Conservation (phyloP, 139 green algal species). For the Closterium sp. region DNA sequence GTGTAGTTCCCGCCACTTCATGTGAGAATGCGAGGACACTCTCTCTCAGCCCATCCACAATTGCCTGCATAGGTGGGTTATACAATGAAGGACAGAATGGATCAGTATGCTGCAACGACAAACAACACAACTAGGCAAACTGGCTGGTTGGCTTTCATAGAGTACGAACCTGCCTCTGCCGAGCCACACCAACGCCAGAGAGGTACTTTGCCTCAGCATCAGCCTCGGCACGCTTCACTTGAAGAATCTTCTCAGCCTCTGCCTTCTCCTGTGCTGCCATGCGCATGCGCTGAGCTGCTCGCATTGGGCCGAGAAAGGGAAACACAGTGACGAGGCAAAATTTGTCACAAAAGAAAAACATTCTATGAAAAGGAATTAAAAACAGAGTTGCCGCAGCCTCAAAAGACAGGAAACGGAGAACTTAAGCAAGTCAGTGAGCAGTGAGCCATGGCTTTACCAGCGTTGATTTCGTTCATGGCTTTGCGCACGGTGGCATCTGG, state of each 20-base stretch:
- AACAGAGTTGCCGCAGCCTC: neutral
- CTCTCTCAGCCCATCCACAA: slow-evolving; percentile 87
- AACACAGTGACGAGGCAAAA: slow-evolving; percentile 5
- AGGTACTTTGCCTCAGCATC: slow-evolving; percentile 95
- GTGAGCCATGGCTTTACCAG: neutral
- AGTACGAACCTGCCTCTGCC: slow-evolving; percentile 59
- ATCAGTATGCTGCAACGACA: neutral
- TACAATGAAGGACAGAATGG: neutral
- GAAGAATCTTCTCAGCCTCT: slow-evolving; percentile 77
- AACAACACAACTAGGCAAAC: neutral
- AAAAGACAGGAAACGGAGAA: slow-evolving; percentile 10
- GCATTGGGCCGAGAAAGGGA: neutral
- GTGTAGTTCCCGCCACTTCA: slow-evolving; percentile 44
- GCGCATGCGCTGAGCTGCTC: slow-evolving; percentile 40
- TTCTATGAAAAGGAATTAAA: slow-evolving; percentile 5
- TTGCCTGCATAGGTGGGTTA: slow-evolving; percentile 62
- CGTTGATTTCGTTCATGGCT: slow-evolving; percentile 91
- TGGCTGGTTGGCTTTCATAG: neutral
- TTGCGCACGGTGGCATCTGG: slow-evolving; percentile 58
- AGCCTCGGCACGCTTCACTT: slow-evolving; percentile 83
- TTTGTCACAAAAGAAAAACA: neutral
- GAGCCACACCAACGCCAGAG: slow-evolving; percentile 65
- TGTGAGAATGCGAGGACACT: slow-evolving; percentile 76
- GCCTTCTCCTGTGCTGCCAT: slow-evolving; percentile 74
- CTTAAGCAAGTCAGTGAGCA: neutral